phyloP scores from a whole-genome alignment of 2,329 filamentous ascomycete species.

The Monilinia aucupariae region DNA sequence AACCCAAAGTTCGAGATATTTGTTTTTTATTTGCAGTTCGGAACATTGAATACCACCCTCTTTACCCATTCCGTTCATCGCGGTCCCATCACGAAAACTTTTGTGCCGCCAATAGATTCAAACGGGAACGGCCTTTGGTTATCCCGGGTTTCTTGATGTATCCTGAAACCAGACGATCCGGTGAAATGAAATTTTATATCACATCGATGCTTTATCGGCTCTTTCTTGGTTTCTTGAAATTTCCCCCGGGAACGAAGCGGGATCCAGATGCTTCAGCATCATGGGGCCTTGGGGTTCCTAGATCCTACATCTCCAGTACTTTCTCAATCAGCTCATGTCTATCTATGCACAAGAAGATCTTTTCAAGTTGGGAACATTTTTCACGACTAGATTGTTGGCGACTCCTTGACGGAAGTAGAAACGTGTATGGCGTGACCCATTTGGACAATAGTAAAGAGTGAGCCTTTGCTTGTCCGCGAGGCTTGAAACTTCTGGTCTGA shows the following conservation, averaged over 20 bases:
- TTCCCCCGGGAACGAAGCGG: not conserved
- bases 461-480: not conserved
- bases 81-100: not conserved
- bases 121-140: not conserved
- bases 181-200: no score
- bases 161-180: not conserved
- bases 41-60: not conserved
- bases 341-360: conserved; percentile 36
- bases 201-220: not conserved
- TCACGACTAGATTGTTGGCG: conserved; percentile 32
- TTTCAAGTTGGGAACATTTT: conserved; percentile 36
- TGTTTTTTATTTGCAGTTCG: not conserved
- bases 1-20: no score
- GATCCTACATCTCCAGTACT: conserved; percentile 33
- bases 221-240: conserved; percentile 3
- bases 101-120: not conserved
- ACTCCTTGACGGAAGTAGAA: conserved; percentile 41
- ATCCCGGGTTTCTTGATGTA: not conserved
- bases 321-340: conserved; percentile 33
- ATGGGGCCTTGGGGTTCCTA: conserved; percentile 34
- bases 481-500: not conserved
- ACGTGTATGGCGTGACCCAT: conserved; percentile 38
- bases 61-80: not conserved
- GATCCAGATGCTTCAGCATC: conserved; percentile 18
- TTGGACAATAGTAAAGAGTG: conserved; percentile 34